These are phyloP conservation scores for Tilletia walkeri DNA, from an alignment of 1,284 basidiomycete species.

Conservation along the genomic window DNA sequence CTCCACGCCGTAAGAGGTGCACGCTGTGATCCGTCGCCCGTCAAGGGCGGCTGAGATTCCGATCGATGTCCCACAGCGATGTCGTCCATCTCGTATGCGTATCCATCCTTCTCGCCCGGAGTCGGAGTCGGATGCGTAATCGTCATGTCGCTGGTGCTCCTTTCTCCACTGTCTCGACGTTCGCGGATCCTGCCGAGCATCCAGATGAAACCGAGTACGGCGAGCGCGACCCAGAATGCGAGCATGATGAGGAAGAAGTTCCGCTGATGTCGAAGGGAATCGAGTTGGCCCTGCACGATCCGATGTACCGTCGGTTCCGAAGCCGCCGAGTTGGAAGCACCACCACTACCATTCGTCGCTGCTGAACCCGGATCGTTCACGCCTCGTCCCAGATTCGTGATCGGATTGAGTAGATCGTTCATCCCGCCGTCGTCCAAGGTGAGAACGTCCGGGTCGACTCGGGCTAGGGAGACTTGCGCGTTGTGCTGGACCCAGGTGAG, in stretches of 20 bases:
- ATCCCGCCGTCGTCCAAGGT: slow-evolving; percentile 70
- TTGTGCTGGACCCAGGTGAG: slow-evolving; percentile 89
- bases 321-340: slow-evolving; percentile 18
- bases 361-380: background rate
- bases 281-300: slow-evolving; percentile 1
- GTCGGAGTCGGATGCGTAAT: too few species aligned
- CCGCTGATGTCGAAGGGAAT: background rate
- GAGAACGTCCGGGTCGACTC: slow-evolving; percentile 71
- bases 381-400: slow-evolving; percentile 17
- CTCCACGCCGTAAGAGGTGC: too few species aligned
- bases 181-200: background rate
- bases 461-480: slow-evolving; percentile 73
- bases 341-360: slow-evolving; percentile 20
- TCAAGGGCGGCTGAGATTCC: background rate
- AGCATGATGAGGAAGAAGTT: slow-evolving; percentile 12
- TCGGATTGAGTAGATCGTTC: slow-evolving; percentile 64
- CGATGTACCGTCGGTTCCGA: background rate
- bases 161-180: background rate
- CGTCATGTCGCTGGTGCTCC: background rate
- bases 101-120: background rate
- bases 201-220: background rate
- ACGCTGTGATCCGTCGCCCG: background rate
- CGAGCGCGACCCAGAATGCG: background rate
- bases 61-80: background rate
- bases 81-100: slow-evolving; percentile 2